A percentile compares a stretch with the other conserved stretches of the same genome.
Conservation (phyloP, 139 green algal genomes). For the Spirogloea muscicola region DNA sequence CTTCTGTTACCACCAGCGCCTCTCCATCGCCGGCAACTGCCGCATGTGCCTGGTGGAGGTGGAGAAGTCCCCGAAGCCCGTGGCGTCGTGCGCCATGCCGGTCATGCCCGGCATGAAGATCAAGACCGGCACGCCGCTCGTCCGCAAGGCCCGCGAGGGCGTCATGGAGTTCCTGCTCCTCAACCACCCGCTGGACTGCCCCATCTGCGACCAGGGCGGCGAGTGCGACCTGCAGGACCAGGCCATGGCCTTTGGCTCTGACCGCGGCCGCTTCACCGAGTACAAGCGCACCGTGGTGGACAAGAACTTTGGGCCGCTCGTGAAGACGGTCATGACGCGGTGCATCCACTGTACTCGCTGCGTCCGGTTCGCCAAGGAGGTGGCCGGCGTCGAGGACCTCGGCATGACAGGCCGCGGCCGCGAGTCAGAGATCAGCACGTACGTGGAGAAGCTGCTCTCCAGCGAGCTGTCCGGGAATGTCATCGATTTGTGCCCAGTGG, state of each 20-base stretch:
- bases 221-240: constrained; percentile 94
- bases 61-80: constrained; percentile 92
- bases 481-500: constrained; percentile 95
- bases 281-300: constrained; percentile 72
- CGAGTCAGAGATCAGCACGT: constrained; percentile 80
- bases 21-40: constrained; percentile 98
- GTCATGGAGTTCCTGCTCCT: constrained; percentile 98
- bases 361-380: constrained; percentile 85
- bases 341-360: constrained; percentile 88
- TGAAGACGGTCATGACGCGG: constrained; percentile 91
- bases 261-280: constrained; percentile 84
- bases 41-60: constrained; percentile 99
- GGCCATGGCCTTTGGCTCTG: constrained; percentile 85
- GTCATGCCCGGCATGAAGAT: constrained; percentile 87
- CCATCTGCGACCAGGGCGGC: constrained; percentile 96
- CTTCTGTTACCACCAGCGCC: constrained; percentile 97
- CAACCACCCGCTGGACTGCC: constrained; percentile 97
- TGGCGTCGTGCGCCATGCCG: constrained; percentile 94
- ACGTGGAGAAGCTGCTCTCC: constrained; percentile 82
- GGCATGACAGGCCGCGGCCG: constrained; percentile 81
- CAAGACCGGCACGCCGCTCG: constrained; percentile 59
- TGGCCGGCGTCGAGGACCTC: constrained; percentile 85
- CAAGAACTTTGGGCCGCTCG: constrained; percentile 54
- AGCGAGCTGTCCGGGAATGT: constrained; percentile 92
- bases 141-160: constrained; percentile 95